Evolutionary conservation across 2,329 filamentous ascomycete genomes (phyloP).

Genomic region (Clonostachys rhizophaga): DNA sequence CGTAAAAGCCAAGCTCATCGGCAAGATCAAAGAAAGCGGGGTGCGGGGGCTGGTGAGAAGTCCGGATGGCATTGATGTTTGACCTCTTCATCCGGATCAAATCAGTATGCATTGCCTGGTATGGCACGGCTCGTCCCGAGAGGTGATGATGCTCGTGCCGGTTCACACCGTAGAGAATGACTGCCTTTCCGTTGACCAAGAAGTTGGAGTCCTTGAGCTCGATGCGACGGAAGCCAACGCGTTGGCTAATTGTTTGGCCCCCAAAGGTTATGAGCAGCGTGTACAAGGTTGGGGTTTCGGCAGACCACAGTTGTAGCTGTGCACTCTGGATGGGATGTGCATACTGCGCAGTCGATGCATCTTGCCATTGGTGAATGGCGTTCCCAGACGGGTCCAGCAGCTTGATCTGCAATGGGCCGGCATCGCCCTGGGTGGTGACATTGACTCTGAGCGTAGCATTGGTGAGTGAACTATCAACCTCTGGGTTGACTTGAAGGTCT

Average conservation of each 20-base stretch:
- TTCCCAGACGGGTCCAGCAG: neutral
- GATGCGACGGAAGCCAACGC: constrained; percentile 59
- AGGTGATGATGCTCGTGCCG: constrained; percentile 66
- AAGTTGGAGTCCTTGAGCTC: constrained; percentile 57
- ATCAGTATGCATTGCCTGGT: constrained; percentile 56
- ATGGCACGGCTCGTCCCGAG: constrained; percentile 57
- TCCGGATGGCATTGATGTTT: constrained; percentile 68
- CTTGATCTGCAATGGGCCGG: constrained; percentile 17
- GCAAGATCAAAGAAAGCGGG: constrained; percentile 53
- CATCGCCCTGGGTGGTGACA: constrained; percentile 32
- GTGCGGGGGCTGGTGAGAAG: constrained; percentile 63
- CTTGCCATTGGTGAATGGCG: neutral
- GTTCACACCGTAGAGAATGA: constrained; percentile 62
- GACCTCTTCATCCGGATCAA: constrained; percentile 64
- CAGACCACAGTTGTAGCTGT: constrained; percentile 47
- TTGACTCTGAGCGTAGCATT: constrained; percentile 48
- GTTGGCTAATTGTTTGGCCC: constrained; percentile 40
- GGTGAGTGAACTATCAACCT: constrained; percentile 45
- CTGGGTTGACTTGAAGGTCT: constrained; percentile 51
- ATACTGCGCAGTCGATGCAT: neutral
- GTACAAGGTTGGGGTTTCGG: constrained; percentile 62
- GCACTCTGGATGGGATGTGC: neutral
- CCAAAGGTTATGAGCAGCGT: constrained; percentile 31
- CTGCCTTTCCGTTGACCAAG: constrained; percentile 56
- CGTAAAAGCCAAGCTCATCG: constrained; percentile 62